phyloP scores from a whole-genome alignment of 2,329 filamentous ascomycete genomes.

The Fusarium chlamydosporum region DNA sequence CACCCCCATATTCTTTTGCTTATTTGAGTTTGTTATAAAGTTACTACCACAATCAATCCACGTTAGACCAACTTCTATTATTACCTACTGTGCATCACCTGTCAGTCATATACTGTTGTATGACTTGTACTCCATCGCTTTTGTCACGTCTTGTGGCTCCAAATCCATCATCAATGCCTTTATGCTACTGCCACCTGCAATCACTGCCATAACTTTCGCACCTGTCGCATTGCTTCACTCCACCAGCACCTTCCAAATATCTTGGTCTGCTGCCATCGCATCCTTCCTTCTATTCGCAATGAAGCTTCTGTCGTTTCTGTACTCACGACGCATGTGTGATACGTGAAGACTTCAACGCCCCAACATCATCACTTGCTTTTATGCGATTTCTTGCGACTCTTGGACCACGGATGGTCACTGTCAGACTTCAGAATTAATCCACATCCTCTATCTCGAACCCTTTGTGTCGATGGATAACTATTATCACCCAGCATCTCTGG shows the following conservation, averaged over 20 bases:
- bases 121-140: slow-evolving; percentile 15
- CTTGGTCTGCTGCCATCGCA: slow-evolving; percentile 1
- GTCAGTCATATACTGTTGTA: slow-evolving; percentile 4
- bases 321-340: slow-evolving; percentile 35
- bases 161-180: slow-evolving; percentile 4
- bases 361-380: slow-evolving; percentile 25
- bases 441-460: slow-evolving; percentile 13
- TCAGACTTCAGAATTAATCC: slow-evolving; percentile 28
- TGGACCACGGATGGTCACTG: slow-evolving; percentile 12
- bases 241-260: slow-evolving; percentile 21
- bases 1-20: slow-evolving; percentile 12
- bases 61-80: slow-evolving; percentile 6
- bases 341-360: slow-evolving; percentile 38
- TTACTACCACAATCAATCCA: slow-evolving; percentile 15
- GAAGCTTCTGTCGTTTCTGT: slow-evolving; percentile 38
- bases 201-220: slow-evolving; percentile 28
- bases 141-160: slow-evolving; percentile 6
- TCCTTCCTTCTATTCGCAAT: slow-evolving; percentile 39
- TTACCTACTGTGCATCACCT: slow-evolving; percentile 6
- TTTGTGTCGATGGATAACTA: slow-evolving; percentile 41
- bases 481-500: slow-evolving; percentile 23
- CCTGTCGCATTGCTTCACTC: slow-evolving; percentile 2
- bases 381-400: slow-evolving; percentile 31
- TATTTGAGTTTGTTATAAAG: slow-evolving; percentile 9
- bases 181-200: slow-evolving; percentile 29